A percentile compares a stretch with the other conserved stretches of the same genome.
Conservation (phyloP, 1,284 basidiomycete species). For the Apiotrichum domesticum region DNA sequence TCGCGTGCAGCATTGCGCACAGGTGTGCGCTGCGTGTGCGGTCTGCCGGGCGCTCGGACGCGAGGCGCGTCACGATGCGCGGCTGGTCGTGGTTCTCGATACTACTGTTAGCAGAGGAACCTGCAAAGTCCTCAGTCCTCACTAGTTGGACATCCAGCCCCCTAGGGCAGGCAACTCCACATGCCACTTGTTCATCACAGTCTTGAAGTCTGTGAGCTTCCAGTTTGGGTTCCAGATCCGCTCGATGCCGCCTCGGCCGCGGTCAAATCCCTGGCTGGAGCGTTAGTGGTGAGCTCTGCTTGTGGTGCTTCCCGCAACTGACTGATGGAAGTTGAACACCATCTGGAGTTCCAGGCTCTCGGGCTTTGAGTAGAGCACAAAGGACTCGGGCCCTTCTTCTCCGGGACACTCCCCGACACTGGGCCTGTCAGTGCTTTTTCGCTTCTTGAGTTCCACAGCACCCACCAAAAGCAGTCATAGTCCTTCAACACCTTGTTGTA, state of each 20-base stretch:
- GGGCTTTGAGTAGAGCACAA: conserved; percentile 57
- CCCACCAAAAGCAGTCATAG: conserved; percentile 15
- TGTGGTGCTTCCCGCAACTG: conserved; percentile 40
- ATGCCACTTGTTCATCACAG: conserved; percentile 59
- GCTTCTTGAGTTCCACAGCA: too few species aligned
- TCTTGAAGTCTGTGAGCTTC: conserved; percentile 57
- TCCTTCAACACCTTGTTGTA: conserved; percentile 52
- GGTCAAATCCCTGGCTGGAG: conserved; percentile 34
- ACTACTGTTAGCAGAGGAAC: background rate
- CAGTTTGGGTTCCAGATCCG: conserved; percentile 38
- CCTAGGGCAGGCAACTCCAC: conserved; percentile 54
- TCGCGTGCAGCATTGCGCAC: conserved; percentile 58
- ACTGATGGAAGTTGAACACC: conserved; percentile 39
- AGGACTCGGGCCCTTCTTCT: conserved; percentile 4
- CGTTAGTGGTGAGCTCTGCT: conserved; percentile 45
- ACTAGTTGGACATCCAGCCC: conserved; percentile 55
- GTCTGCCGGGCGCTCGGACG: conserved; percentile 56
- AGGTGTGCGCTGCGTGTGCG: conserved; percentile 58
- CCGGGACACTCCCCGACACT: conserved; percentile 13
- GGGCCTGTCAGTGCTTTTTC: background rate
- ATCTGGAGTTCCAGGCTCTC: conserved; percentile 50
- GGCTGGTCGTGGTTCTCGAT: conserved; percentile 43
- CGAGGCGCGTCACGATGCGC: conserved; percentile 61
- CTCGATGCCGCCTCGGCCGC: conserved; percentile 19
- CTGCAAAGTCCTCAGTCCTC: background rate